Conservation (phyloP, 2,329 filamentous ascomycete species). For the Phialemonium atrogriseum region DNA sequence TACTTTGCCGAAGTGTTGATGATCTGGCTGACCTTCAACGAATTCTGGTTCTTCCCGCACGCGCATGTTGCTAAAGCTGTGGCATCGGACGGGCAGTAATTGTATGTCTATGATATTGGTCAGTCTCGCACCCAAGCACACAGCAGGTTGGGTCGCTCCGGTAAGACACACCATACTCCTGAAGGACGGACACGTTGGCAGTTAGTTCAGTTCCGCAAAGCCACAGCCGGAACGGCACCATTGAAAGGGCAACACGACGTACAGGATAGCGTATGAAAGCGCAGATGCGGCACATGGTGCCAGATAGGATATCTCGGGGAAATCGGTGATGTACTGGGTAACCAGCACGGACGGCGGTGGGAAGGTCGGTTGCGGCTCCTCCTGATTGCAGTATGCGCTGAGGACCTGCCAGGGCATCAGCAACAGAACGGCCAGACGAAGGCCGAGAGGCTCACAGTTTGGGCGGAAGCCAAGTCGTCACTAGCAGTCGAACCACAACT, state of each 20-base stretch:
- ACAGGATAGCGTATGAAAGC: constrained; percentile 29
- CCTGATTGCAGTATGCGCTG: constrained; percentile 40
- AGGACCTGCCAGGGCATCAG: constrained; percentile 19
- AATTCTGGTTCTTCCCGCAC: constrained; percentile 42
- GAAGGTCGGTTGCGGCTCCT: constrained; percentile 27
- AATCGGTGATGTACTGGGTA: constrained; percentile 40
- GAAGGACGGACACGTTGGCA: constrained; percentile 5
- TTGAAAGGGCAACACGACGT: constrained; percentile 13
- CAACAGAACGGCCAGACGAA: background rate
- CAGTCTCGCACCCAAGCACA: constrained; percentile 18
- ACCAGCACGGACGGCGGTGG: constrained; percentile 34
- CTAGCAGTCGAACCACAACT: constrained; percentile 37
- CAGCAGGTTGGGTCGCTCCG: too few relatives aligned
- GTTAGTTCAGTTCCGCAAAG: background rate
- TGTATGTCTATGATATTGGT: constrained; percentile 19
- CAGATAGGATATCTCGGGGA: constrained; percentile 32
- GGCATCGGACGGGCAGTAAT: constrained; percentile 17
- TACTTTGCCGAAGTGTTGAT: constrained; percentile 34
- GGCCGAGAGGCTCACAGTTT: constrained; percentile 16
- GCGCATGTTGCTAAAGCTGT: constrained; percentile 37
- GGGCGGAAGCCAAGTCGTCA: constrained; percentile 39
- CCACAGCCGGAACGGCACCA: background rate
- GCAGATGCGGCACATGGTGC: constrained; percentile 33
- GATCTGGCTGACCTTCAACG: constrained; percentile 28
- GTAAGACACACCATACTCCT: constrained; percentile 3